Percentiles rank a stretch among this genome's conserved stretches.
phyloP scores from a whole-genome alignment of 257 asterid genomes.

The Linderniella brevidens region DNA sequence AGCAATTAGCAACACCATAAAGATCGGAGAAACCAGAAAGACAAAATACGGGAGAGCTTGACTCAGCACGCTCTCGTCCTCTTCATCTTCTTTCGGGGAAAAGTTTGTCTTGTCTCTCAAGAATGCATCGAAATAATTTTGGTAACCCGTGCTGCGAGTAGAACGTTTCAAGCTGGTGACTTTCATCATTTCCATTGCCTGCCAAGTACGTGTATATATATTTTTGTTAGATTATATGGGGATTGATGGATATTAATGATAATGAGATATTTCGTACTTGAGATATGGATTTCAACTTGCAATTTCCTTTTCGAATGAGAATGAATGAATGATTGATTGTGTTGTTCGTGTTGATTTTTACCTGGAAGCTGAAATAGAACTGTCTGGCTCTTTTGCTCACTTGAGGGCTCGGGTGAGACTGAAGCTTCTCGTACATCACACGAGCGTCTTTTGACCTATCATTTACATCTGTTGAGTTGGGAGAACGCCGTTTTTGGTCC shows the following conservation, averaged over 20 bases:
- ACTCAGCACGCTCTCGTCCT: constrained; percentile 30
- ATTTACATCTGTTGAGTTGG: constrained; percentile 3
- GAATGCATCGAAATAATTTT: constrained; percentile 71
- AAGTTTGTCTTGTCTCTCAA: constrained; percentile 29
- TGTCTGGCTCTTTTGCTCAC: constrained; percentile 79
- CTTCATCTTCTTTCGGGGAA: constrained; percentile 22
- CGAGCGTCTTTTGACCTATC: constrained; percentile 70
- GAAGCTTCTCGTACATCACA: constrained; percentile 73
- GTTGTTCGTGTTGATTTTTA: constrained; percentile 8
- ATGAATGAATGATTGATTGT: background rate
- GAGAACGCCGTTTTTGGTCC: too few species aligned
- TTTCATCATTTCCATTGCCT: constrained; percentile 98
- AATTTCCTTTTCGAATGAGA: background rate
- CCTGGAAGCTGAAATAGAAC: constrained; percentile 63
- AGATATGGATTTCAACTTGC: background rate
- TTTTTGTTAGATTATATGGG: background rate
- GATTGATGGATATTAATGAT: background rate
- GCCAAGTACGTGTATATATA: constrained; percentile 8
- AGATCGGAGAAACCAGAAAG: constrained; percentile 48
- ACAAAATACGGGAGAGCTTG: constrained; percentile 46
- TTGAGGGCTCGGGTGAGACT: constrained; percentile 57
- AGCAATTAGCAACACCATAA: constrained; percentile 39
- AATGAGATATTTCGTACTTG: background rate
- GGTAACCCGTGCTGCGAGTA: constrained; percentile 30
- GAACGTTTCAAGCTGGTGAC: constrained; percentile 21